A percentile compares a stretch with the other conserved stretches of the same genome.
Conservation (phyloP, 2,329 filamentous ascomycete genomes). For the Eurotiales sp. region DNA sequence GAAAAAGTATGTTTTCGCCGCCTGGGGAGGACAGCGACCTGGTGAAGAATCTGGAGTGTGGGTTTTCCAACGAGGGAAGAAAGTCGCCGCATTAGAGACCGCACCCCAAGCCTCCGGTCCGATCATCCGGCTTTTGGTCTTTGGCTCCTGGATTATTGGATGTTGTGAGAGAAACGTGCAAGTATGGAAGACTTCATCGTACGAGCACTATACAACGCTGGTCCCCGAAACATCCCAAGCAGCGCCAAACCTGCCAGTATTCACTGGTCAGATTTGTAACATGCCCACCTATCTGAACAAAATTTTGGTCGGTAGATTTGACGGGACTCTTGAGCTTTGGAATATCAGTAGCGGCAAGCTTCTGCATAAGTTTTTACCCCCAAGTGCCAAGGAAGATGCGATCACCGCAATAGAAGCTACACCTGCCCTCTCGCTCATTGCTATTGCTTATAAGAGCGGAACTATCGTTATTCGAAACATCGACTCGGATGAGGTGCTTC, state of each 20-base stretch:
- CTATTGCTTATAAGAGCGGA: conserved; percentile 80
- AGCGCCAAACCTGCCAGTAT: conserved; percentile 56
- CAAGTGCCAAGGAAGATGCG: conserved; percentile 66
- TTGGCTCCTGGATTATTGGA: conserved; percentile 88
- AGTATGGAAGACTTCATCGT: conserved; percentile 78
- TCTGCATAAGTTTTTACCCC: conserved; percentile 82
- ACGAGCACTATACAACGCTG: conserved; percentile 89
- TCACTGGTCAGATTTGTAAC: conserved; percentile 75
- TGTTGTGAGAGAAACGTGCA: conserved; percentile 73
- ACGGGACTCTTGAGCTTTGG: conserved; percentile 95
- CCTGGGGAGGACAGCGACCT: conserved; percentile 66
- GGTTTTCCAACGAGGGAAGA: conserved; percentile 89
- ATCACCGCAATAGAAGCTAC: conserved; percentile 86
- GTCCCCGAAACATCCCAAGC: conserved; percentile 46
- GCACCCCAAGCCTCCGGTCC: conserved; percentile 63
- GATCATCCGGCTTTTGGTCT: conserved; percentile 72
- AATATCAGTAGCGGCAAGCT: conserved; percentile 89
- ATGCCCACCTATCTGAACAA: conserved; percentile 98
- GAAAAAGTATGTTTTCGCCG: conserved; percentile 83
- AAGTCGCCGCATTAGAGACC: conserved; percentile 68
- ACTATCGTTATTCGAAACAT: conserved; percentile 78
- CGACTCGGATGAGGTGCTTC: conserved; percentile 67
- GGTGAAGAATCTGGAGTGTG: conserved; percentile 63
- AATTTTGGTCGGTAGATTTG: conserved; percentile 79
- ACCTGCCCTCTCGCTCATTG: conserved; percentile 78